These are phyloP conservation scores for Mucor sp. DNA, from an alignment of 371 early-diverging fungal species.

Conservation along the genomic window DNA sequence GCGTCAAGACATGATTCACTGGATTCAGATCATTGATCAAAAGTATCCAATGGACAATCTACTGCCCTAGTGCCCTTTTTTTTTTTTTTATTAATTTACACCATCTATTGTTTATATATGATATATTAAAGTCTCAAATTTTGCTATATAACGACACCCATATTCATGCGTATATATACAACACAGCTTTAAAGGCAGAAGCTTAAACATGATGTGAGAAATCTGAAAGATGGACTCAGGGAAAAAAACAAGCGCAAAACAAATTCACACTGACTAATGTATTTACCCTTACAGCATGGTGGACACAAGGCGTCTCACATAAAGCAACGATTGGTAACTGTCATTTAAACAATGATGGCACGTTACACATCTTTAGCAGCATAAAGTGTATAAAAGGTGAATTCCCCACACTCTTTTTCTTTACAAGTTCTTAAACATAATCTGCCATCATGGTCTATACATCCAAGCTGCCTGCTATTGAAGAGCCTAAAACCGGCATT, in stretches of 20 bases:
- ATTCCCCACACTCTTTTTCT: background rate
- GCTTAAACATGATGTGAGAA: too few species aligned
- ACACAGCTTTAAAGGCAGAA: too few species aligned
- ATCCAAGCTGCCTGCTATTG: constrained; percentile 10
- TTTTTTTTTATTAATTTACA: too few species aligned
- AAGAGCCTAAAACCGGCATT: constrained; percentile 20
- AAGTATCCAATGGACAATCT: constrained; percentile 52
- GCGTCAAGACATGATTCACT: constrained; percentile 70
- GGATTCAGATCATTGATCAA: constrained; percentile 77
- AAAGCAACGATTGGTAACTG: background rate
- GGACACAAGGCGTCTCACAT: background rate
- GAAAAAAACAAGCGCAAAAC: background rate
- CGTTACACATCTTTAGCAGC: background rate
- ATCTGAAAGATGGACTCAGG: background rate
- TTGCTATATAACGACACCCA: too few species aligned
- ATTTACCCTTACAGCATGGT: background rate
- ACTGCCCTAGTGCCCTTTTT: background rate
- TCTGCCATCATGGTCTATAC: constrained; percentile 7
- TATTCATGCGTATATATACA: too few species aligned
- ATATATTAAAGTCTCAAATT: too few species aligned
- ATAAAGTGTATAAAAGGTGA: background rate
- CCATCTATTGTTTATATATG: background rate
- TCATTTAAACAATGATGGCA: background rate
- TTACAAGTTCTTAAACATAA: background rate
- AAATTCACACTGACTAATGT: constrained; percentile 5